Evolutionary conservation across 1,139 yeast species (phyloP), one percentile per base, ranked within the genome.

Genomic region (Kurtzmaniella quercitrusa): DNA sequence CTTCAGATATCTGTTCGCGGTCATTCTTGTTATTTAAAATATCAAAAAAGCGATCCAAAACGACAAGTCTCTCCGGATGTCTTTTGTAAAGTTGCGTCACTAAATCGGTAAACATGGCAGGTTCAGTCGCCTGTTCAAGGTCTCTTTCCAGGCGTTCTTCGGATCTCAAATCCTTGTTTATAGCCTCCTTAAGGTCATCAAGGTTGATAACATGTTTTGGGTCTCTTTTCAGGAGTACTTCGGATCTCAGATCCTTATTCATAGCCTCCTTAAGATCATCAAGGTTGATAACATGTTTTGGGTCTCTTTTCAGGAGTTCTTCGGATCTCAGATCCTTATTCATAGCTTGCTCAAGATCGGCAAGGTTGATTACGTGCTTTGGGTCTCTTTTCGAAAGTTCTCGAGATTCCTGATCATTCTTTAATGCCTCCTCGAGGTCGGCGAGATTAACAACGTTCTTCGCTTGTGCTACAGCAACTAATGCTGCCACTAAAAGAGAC

Each of bases 401-500:
- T 32, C 38, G 19, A 41, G 38, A 12, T 21, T 33, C 9, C 41
- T 3, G 30, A 20, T 21, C 15, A 14, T 35, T 39, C 12, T 7
- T 38, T 3, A 26, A 2, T 2, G 37, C 32, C n/a, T 23, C 37
- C 12, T 37, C 33, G 26, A 41, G 33, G 18, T 17, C n/a, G 5
- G 23, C 33, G 7, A 40, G 40, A 19, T 39, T 35, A 20, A 20
- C 34, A 5, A 40, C 40, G 30, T 38, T 39, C 36, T 42, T 42
- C 18, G 45, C 45, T 7, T 20, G 23, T 12, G 33, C 43, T n/a
- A 17, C 23, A 18, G 42, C 39, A 8, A 19, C 26, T 5, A 42
- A 19, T 19, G 38, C 11, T 11, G 30, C 14, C 5, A 42, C 21
- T 30, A 40, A 20, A 17, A 26, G 6, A 14, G 41, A 21, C 7